Evolutionary conservation across 23 red algal species (phyloP), one percentile per base, ranked within the genome.

Genomic region (Chondrus crispus): DNA sequence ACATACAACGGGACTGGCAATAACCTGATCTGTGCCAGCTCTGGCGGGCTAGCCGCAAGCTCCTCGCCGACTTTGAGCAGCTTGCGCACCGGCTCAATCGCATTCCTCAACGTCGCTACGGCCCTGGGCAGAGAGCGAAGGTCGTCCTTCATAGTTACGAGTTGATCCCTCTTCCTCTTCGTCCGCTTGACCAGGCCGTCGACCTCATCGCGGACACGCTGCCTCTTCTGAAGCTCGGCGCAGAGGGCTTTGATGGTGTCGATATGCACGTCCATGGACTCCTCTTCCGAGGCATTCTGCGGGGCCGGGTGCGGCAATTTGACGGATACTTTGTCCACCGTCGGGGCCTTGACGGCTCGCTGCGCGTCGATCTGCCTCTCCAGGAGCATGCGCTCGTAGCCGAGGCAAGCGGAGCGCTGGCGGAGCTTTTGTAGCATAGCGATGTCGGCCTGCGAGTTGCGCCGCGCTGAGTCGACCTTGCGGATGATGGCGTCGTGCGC

Each of bases 1-100:
- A 95, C 93, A 72, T 95, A 95, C 38, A 95, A 55, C 39, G 84
- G 93, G n/a, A 58, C 53, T 41, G 93, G 93, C 45, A 95, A 53
- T n/a, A 60, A 47, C 38, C 69, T 63, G 33, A 87, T 76, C 72
- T 84, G 30, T 74, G 55, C 12, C 38, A 92, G 47, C 73, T 66
- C 62, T 22, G 62, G 20, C 54, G 38, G 40, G 62, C 52, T 19
- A 22, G 20, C 33, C 4, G 42, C 60, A 16, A 11, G 57, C 41
- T 47, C 26, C 32, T 41, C 68, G 46, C 75, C 58, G 7, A 28
- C 76, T 28, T 70, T 46, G 13, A 82, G 44, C 24, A 75, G 63
- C 20, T 42, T 30, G 32, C 64, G 33, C 13, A 92, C 30, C 42
- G 89, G 89, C 62, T 92, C 44, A 4, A 82, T 33, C 41, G 52